Base-by-base conservation (phyloP, 257 asterid species). In the Ilex asprella region DNA sequence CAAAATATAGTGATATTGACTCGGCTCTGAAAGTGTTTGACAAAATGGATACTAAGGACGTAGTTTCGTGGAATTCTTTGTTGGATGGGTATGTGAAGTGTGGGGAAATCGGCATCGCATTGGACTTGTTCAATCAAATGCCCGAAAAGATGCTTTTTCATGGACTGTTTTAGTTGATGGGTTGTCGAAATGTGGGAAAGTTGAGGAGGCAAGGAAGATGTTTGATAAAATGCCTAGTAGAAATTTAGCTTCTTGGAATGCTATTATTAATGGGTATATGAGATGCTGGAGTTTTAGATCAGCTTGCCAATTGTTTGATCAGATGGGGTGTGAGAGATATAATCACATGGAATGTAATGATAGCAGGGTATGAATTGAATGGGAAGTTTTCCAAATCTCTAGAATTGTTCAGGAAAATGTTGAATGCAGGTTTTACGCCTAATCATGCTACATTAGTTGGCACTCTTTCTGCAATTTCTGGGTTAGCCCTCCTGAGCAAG, bases 91-190 rank as follows among this genome's bases (percentile, higher is more conserved):
- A 58, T 15, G 58, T 51, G 3, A 66, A 58, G 43, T 66, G 60
- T 52, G 59, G 43, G 16, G 52, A 47, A 61, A 14, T 66, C 27
- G 71, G 58, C 30, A 35, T 55, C 31, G 64, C 57, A 4, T 21
- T 59, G 14, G 56, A 39, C 3, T 54, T 66, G 59, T 66, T 66
- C 29, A 52, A 58, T 50, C 27, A 58, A 52, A 66, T 66, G 71
- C 54, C 71, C 3, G 53, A 50, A 58, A 13, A 41, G 71, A 66
- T 58, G 71, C 54, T 51, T 58, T 35, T 52, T 58, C 71, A 2
- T 66, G 71, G 64, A 66, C 53, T 30, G 56, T 66, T 8, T 50
- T 58, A 53, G 50, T 66, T 47, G 71, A 66, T 49, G 71, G 64
- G 10, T 50, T 66, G 39, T 49, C 59, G 7, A 66, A 47, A 52